These are phyloP conservation scores for Phyllosticta paracitricarpa DNA, from an alignment of 2,329 filamentous ascomycete genomes.

Conservation along the genomic window DNA sequence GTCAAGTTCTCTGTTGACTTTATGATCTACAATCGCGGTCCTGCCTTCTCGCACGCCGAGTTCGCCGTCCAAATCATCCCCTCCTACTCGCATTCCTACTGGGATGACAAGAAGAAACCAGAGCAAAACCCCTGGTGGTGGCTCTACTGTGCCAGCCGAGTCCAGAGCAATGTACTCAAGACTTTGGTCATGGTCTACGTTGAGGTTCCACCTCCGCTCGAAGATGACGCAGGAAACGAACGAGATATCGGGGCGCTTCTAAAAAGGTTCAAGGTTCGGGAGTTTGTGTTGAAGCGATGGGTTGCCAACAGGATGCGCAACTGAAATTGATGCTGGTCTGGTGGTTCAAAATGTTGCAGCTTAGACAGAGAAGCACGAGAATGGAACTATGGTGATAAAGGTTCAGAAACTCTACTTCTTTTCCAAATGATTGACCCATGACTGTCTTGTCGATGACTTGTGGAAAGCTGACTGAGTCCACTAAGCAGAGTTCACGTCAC, in stretches of 20 bases:
- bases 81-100: constrained; percentile 65
- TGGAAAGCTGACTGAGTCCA: not conserved
- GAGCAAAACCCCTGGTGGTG: constrained; percentile 59
- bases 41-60: constrained; percentile 89
- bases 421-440: not conserved
- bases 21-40: constrained; percentile 85
- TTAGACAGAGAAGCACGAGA: not conserved
- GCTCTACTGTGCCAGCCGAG: constrained; percentile 82
- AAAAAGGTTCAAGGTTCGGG: constrained; percentile 63
- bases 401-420: not conserved
- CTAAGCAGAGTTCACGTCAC: too few relatives aligned
- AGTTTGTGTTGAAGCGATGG: constrained; percentile 76
- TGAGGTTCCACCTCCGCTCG: constrained; percentile 63
- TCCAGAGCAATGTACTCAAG: constrained; percentile 84
- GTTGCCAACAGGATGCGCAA: constrained; percentile 58
- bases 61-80: constrained; percentile 82
- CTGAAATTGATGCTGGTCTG: not conserved
- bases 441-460: not conserved
- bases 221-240: constrained; percentile 34
- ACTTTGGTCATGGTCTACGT: constrained; percentile 84
- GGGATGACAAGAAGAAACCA: constrained; percentile 49
- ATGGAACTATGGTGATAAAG: not conserved
- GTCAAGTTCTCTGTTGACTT: constrained; percentile 94
- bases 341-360: not conserved
- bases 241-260: constrained; percentile 49